These are phyloP conservation scores for Leccinum subspadiceum DNA, from an alignment of 1,284 basidiomycete genomes.

Conservation along the genomic window DNA sequence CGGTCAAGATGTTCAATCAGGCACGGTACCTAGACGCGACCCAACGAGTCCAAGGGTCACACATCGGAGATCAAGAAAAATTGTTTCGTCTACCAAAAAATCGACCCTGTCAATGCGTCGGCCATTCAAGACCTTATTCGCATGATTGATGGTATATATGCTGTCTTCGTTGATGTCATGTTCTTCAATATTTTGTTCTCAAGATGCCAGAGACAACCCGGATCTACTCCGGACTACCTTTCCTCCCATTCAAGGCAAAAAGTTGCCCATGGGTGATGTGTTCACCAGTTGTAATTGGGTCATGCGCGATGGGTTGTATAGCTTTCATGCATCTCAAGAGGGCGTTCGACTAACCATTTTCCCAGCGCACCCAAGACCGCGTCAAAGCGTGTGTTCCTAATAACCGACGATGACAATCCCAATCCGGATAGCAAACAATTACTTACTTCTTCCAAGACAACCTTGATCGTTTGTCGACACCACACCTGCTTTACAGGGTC, in stretches of 20 bases:
- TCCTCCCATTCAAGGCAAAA: conserved; percentile 55
- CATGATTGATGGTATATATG: conserved; percentile 63
- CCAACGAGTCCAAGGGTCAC: conserved; percentile 48
- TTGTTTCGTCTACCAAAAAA: conserved; percentile 73
- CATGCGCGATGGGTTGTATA: conserved; percentile 75
- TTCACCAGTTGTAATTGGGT: conserved; percentile 87
- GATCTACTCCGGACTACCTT: conserved; percentile 54
- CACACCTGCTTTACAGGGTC: background rate
- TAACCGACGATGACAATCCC: conserved; percentile 86
- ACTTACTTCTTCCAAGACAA: conserved; percentile 65
- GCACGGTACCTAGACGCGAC: conserved; percentile 44
- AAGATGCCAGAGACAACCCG: conserved; percentile 60
- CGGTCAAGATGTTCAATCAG: conserved; percentile 3
- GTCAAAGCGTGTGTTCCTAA: conserved; percentile 87
- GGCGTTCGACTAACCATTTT: background rate
- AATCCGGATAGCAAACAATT: conserved; percentile 54
- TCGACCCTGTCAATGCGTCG: conserved; percentile 77
- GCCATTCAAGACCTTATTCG: conserved; percentile 74
- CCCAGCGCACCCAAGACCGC: conserved; percentile 80
- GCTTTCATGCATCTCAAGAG: background rate
- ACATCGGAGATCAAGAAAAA: conserved; percentile 74
- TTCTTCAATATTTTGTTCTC: conserved; percentile 10
- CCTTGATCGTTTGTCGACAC: conserved; percentile 51
- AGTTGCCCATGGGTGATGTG: conserved; percentile 76
- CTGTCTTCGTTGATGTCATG: background rate